Conservation (phyloP, 2,329 filamentous ascomycete species). For the Colletotrichum trifolii region DNA sequence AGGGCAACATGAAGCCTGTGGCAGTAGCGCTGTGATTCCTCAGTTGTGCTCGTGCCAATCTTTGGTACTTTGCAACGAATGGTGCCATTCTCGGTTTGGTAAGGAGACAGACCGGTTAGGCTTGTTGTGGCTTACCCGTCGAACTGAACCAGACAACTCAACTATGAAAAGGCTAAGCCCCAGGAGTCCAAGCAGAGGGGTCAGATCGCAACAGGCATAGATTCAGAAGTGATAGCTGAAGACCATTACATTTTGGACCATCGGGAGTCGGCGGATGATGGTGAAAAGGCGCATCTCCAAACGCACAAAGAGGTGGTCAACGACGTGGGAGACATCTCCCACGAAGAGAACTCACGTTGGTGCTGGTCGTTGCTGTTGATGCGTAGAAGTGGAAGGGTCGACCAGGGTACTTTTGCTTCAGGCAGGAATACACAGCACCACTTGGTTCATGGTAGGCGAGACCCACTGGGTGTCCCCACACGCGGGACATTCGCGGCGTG, state of each 20-base stretch:
- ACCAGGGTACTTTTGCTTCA: conserved; percentile 6
- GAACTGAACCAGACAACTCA: conserved; percentile 8
- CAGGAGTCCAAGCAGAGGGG: conserved; percentile 12
- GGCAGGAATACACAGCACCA: conserved; percentile 6
- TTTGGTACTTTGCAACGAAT: background rate
- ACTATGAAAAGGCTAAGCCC: background rate
- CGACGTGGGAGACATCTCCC: background rate
- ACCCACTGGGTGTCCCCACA: conserved; percentile 11
- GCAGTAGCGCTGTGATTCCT: background rate
- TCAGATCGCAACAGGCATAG: conserved; percentile 3
- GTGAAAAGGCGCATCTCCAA: background rate
- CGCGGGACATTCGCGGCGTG: no score
- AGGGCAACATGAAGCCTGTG: background rate
- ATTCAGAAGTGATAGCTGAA: background rate
- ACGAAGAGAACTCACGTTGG: no score
- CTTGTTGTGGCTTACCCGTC: conserved; percentile 9
- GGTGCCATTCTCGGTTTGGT: conserved; percentile 9
- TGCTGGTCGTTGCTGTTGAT: no score
- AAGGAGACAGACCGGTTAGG: conserved; percentile 11
- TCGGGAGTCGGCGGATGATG: conserved; percentile 22
- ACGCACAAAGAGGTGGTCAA: conserved; percentile 14
- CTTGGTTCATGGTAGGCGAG: background rate
- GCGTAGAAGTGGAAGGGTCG: background rate
- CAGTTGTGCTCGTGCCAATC: conserved; percentile 12
- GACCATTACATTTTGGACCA: conserved; percentile 13